Conservation (phyloP, 2,329 filamentous ascomycete genomes). For the Calonectria hawksworthii region DNA sequence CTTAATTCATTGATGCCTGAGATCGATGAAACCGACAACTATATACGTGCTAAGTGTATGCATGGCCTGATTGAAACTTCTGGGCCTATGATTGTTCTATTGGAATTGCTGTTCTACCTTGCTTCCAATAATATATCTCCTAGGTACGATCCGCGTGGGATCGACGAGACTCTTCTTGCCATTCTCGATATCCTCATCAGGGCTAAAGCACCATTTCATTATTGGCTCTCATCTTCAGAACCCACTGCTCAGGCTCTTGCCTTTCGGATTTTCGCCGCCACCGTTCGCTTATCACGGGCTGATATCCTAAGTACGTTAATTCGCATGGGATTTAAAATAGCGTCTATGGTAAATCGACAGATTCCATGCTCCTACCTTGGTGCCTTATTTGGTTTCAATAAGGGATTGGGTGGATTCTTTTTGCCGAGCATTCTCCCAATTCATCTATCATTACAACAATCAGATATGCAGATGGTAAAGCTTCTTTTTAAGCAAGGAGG, state of each 20-base stretch:
- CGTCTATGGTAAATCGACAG: background rate
- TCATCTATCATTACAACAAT: background rate
- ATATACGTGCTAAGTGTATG: background rate
- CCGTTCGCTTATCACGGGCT: background rate
- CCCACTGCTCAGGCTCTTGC: background rate
- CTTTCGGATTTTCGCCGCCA: background rate
- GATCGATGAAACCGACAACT: background rate
- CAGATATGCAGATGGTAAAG: background rate
- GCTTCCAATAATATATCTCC: background rate
- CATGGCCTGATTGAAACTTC: background rate
- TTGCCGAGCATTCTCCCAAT: background rate
- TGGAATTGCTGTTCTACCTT: background rate
- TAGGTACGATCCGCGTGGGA: background rate
- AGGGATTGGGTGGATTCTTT: background rate
- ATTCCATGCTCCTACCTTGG: background rate
- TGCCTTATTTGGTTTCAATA: too few relatives aligned
- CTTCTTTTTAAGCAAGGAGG: background rate
- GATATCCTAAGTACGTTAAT: background rate
- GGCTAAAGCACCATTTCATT: background rate
- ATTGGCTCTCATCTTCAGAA: background rate
- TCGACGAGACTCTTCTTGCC: background rate
- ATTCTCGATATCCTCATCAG: background rate
- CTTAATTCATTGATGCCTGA: background rate
- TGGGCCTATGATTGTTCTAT: background rate
- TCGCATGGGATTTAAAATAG: background rate